These are phyloP conservation scores for Verruconis gallopava DNA, from an alignment of 2,329 filamentous ascomycete genomes.

Conservation along the genomic window DNA sequence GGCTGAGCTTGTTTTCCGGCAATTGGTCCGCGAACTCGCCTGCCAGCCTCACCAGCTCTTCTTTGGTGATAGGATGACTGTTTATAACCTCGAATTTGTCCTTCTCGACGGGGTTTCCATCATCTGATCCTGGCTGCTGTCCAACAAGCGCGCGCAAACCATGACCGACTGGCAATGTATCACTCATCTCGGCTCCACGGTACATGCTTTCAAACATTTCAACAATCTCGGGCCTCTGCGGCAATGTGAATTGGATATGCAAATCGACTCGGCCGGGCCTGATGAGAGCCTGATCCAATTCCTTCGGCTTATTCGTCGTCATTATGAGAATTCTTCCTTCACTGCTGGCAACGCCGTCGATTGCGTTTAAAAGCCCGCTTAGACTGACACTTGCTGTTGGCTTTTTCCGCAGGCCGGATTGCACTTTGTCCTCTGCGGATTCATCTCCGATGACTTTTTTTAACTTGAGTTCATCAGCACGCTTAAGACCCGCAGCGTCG, in stretches of 20 bases:
- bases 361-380: conserved; percentile 16
- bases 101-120: neutral
- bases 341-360: conserved; percentile 14
- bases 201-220: conserved; percentile 10
- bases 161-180: conserved; percentile 9
- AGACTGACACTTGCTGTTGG: conserved; percentile 9
- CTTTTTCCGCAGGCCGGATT: neutral
- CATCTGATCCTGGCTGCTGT: neutral
- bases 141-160: neutral
- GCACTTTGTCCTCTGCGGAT: neutral
- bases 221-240: neutral
- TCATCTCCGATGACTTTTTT: neutral
- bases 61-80: neutral
- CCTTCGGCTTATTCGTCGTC: conserved; percentile 18
- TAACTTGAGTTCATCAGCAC: conserved; percentile 2
- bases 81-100: neutral
- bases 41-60: conserved; percentile 16
- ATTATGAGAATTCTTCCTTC: conserved; percentile 19
- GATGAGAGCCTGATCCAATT: conserved; percentile 16
- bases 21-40: conserved; percentile 17
- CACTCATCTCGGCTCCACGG: conserved; percentile 9
- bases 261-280: conserved; percentile 16
- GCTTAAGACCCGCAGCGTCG: conserved; percentile 8
- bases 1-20: conserved; percentile 19
- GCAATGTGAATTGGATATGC: conserved; percentile 9